These are phyloP conservation scores for Diutina mesorugosa DNA, from an alignment of 1,139 yeast species.

Conservation along the genomic window DNA sequence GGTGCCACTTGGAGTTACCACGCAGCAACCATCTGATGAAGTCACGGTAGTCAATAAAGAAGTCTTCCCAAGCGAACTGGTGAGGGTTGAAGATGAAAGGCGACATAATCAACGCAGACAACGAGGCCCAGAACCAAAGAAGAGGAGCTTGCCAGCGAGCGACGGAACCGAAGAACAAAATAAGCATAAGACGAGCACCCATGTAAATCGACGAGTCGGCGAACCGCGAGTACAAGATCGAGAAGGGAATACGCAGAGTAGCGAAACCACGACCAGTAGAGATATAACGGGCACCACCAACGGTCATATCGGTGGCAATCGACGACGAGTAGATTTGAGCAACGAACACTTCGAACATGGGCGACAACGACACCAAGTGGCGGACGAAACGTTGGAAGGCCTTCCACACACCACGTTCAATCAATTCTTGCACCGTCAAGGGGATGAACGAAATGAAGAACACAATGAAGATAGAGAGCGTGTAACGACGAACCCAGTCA, in stretches of 20 bases:
- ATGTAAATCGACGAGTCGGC: constrained; percentile 94
- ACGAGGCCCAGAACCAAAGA: constrained; percentile 97
- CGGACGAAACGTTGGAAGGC: constrained; percentile 85
- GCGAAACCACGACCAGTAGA: constrained; percentile 99
- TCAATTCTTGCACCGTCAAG: constrained; percentile 88
- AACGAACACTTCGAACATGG: constrained; percentile 95
- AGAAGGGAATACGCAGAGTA: constrained; percentile 95
- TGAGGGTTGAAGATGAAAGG: constrained; percentile 97
- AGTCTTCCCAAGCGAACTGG: constrained; percentile 98
- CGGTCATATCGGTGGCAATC: constrained; percentile 78
- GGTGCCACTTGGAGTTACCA: constrained; percentile 98
- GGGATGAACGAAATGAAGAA: constrained; percentile 97
- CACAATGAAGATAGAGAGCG: constrained; percentile 94
- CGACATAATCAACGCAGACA: constrained; percentile 79
- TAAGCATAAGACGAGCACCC: constrained; percentile 86
- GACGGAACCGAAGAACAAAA: constrained; percentile 83
- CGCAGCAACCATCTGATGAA: constrained; percentile 97
- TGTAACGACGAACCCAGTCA: constrained; percentile 96
- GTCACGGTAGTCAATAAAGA: constrained; percentile 97
- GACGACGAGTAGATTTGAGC: constrained; percentile 96
- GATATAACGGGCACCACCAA: constrained; percentile 99
- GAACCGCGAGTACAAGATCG: constrained; percentile 89
- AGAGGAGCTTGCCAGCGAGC: constrained; percentile 97
- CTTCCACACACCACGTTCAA: constrained; percentile 96
- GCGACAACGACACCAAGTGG: constrained; percentile 83